Evolutionary conservation across 345 rosid species (phyloP).

Genomic region (Cardamine occulta): DNA sequence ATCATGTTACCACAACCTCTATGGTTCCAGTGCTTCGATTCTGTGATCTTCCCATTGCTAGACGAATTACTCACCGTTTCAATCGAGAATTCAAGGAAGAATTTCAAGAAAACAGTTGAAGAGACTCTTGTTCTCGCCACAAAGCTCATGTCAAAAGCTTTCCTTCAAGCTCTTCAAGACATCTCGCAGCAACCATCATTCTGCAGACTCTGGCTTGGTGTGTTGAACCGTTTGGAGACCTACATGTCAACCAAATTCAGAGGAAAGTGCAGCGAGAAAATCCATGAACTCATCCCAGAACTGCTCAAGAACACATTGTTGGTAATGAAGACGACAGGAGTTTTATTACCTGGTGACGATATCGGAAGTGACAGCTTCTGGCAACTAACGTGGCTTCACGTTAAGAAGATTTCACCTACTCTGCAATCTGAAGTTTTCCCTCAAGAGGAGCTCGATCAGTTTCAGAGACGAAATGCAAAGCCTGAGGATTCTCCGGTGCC

Average conservation of each 20-base stretch:
- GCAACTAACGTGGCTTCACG: constrained; percentile 76
- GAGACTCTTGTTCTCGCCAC: constrained; percentile 65
- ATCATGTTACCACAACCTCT: constrained; percentile 51
- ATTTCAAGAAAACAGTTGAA: constrained; percentile 55
- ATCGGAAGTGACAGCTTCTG: constrained; percentile 73
- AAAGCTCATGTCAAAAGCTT: constrained; percentile 64
- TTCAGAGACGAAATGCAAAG: constrained; percentile 51
- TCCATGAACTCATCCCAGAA: constrained; percentile 66
- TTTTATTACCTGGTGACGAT: constrained; percentile 59
- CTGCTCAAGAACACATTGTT: constrained; percentile 70
- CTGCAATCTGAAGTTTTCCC: constrained; percentile 66
- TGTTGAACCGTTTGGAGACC: constrained; percentile 61
- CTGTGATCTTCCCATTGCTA: constrained; percentile 56
- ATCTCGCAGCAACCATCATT: constrained; percentile 64
- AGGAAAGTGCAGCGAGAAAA: constrained; percentile 61
- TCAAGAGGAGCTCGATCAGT: constrained; percentile 53
- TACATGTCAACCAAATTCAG: constrained; percentile 62
- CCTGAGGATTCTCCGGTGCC: constrained; percentile 34
- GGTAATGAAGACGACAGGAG: constrained; percentile 68
- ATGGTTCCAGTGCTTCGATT: constrained; percentile 77
- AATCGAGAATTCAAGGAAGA: constrained; percentile 50
- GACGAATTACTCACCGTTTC: constrained; percentile 59
- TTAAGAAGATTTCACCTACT: constrained; percentile 61
- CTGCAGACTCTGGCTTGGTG: constrained; percentile 71
- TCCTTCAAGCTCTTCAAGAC: constrained; percentile 60